Evolutionary conservation across 2,329 filamentous ascomycete species (phyloP).

Genomic region (Pseudogymnoascus sp.): DNA sequence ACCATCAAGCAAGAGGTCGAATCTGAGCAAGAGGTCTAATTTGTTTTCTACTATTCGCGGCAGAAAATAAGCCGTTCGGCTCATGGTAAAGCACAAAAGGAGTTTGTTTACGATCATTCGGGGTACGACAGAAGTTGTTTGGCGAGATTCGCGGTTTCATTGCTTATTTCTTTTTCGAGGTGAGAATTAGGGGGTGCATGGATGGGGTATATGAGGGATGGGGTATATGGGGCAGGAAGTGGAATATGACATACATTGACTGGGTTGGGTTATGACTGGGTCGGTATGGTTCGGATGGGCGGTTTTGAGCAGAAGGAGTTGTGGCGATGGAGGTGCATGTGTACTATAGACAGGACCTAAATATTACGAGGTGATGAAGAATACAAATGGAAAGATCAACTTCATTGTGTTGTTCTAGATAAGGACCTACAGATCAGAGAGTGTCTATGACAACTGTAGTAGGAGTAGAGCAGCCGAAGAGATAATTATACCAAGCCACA

Average conservation of each 20-base stretch:
- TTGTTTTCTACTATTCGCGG: neutral
- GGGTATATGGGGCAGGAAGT: neutral
- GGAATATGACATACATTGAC: neutral
- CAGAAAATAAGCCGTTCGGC: neutral
- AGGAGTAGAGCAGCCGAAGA: neutral
- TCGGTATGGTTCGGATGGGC: neutral
- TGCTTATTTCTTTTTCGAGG: neutral
- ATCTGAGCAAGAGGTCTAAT: neutral
- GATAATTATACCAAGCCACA: neutral
- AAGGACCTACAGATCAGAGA: neutral
- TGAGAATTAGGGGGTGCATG: neutral
- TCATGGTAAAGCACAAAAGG: neutral
- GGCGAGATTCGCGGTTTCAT: neutral
- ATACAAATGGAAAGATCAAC: neutral
- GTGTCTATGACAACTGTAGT: neutral
- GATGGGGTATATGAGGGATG: neutral
- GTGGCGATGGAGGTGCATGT: neutral
- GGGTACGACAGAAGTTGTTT: neutral
- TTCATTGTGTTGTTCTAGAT: neutral
- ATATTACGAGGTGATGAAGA: conserved; percentile 5
- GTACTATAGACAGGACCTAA: conserved; percentile 12
- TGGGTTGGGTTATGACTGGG: neutral
- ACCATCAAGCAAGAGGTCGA: conserved; percentile 1
- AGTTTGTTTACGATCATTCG: neutral
- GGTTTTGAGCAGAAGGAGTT: neutral